phyloP scores from a whole-genome alignment of 2,329 filamentous ascomycete genomes.

The Pseudogymnoascus sp. region DNA sequence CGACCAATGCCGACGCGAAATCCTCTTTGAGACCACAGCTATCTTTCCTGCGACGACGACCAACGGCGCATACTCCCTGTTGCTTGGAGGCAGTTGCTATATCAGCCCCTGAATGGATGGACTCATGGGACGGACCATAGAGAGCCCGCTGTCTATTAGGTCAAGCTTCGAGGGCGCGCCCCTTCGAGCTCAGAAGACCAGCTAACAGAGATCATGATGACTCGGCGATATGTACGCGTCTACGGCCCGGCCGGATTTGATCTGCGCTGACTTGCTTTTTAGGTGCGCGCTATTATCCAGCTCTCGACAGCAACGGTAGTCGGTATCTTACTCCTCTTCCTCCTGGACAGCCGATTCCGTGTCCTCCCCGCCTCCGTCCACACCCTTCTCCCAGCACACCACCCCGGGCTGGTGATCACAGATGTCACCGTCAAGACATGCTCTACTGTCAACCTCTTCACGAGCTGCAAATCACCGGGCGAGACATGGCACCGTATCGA shows the following conservation, averaged over 20 bases:
- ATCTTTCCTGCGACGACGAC: not conserved
- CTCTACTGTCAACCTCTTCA: conserved; percentile 51
- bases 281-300: conserved; percentile 38
- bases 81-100: conserved; percentile 1
- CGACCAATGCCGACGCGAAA: not conserved
- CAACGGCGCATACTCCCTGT: not conserved
- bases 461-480: conserved; percentile 51
- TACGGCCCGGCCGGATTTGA: not conserved
- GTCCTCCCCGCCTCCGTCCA: conserved; percentile 62
- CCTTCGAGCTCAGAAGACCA: not conserved
- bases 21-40: not conserved
- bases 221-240: not conserved
- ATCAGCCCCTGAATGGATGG: not conserved
- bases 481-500: conserved; percentile 56
- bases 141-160: conserved; percentile 6
- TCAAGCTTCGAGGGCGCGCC: not conserved
- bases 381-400: conserved; percentile 58
- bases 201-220: not conserved
- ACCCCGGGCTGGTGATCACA: conserved; percentile 60
- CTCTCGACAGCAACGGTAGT: conserved; percentile 31
- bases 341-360: conserved; percentile 61
- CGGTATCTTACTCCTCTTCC: conserved; percentile 49
- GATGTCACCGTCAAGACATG: conserved; percentile 61
- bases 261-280: conserved; percentile 5
- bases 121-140: conserved; percentile 6